phyloP scores from a whole-genome alignment of 208 protist genomes.

The Crithidia bombi region DNA sequence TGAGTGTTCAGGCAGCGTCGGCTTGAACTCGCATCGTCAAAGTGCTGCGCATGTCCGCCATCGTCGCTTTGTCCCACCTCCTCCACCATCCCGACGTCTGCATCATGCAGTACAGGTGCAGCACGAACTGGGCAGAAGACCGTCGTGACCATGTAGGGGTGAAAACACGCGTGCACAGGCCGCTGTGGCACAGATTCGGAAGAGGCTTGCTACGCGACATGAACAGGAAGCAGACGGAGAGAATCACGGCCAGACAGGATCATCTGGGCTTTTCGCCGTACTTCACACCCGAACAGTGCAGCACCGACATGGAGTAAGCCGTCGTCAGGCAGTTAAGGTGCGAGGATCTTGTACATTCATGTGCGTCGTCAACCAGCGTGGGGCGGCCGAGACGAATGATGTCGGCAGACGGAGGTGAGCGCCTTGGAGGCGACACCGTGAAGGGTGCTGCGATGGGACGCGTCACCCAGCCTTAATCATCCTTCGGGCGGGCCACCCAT shows the following conservation, averaged over 20 bases:
- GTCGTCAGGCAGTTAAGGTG: conserved; percentile 98
- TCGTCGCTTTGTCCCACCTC: conserved; percentile 67
- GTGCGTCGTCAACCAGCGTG: conserved; percentile 97
- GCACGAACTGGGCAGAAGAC: conserved; percentile 96
- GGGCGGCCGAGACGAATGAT: conserved; percentile 97
- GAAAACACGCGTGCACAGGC: conserved; percentile 96
- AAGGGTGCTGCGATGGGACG: conserved; percentile 94
- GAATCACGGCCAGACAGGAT: conserved; percentile 94
- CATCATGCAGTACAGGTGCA: conserved; percentile 95
- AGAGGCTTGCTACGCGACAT: conserved; percentile 97
- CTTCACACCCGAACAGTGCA: conserved; percentile 98
- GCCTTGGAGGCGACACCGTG: conserved; percentile 92
- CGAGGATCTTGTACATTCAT: conserved; percentile 99
- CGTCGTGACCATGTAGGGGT: conserved; percentile 94
- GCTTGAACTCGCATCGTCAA: conserved; percentile 94
- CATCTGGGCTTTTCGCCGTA: conserved; percentile 97
- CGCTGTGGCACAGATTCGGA: conserved; percentile 85
- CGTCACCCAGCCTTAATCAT: conserved; percentile 95
- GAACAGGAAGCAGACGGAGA: conserved; percentile 98
- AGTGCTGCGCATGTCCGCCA: conserved; percentile 58
- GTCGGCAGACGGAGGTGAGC: conserved; percentile 89
- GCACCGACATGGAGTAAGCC: conserved; percentile 96
- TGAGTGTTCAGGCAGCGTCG: conserved; percentile 96
- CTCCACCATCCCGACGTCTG: conserved; percentile 76
- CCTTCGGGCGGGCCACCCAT: conserved; percentile 77